A percentile compares a stretch with the other conserved stretches of the same genome.
phyloP scores from a whole-genome alignment of 768 basidiomycete genomes.

The Pulveroboletus sp. region DNA sequence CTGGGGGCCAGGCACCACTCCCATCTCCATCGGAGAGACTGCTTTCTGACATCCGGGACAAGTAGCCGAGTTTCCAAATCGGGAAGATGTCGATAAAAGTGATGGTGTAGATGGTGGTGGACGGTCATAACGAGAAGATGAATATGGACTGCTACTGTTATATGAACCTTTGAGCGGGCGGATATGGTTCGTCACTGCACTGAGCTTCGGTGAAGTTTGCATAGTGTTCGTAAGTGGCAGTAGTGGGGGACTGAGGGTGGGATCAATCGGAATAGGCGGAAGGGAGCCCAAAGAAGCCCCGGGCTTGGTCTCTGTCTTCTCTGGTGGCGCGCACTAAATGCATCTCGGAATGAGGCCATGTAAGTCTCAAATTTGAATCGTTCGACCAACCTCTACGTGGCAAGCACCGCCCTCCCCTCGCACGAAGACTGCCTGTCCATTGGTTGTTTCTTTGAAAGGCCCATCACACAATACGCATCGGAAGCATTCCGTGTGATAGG shows the following conservation, averaged over 20 bases:
- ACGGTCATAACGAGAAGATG: constrained; percentile 32
- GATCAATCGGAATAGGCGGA: constrained; percentile 12
- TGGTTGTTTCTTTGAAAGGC: constrained; percentile 55
- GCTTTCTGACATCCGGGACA: constrained; percentile 74
- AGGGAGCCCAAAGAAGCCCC: constrained; percentile 2
- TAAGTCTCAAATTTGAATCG: neutral
- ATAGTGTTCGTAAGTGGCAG: constrained; percentile 18
- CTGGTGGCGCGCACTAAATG: constrained; percentile 43
- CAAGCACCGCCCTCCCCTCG: constrained; percentile 60
- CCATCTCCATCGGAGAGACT: constrained; percentile 81
- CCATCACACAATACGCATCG: constrained; percentile 64
- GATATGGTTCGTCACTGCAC: constrained; percentile 1
- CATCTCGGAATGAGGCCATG: constrained; percentile 6
- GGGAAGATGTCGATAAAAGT: constrained; percentile 21
- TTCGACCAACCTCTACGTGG: constrained; percentile 51
- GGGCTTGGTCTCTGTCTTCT: constrained; percentile 22
- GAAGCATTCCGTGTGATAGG: constrained; percentile 76
- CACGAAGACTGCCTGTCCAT: constrained; percentile 69
- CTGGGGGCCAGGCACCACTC: constrained; percentile 81
- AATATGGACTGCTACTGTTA: constrained; percentile 16
- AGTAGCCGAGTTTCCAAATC: constrained; percentile 37
- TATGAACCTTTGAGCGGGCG: constrained; percentile 14
- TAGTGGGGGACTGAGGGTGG: constrained; percentile 17
- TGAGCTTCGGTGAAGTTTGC: constrained; percentile 6
- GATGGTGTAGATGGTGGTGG: constrained; percentile 16